Evolutionary conservation across 257 asterid species (phyloP), one percentile per base, ranked within the genome.

Genomic region (Solanum sitiens): DNA sequence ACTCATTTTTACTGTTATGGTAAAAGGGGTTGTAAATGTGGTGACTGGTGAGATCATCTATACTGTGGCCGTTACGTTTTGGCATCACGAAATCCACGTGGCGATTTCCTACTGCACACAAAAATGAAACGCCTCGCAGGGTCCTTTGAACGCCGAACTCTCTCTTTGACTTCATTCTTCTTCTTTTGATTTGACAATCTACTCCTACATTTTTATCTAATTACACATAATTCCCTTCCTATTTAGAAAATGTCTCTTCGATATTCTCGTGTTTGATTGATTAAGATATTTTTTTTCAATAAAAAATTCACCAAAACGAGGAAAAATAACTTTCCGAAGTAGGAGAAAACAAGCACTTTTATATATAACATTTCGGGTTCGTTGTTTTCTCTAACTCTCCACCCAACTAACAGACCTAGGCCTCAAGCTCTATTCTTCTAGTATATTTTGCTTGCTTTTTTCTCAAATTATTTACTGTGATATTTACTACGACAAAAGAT

Each of bases 1-100:
- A 53, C 4, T 53, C 11, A 7, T 53, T 53, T 53, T 53, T 53
- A 53, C 61, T 50, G 21, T 50, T 50, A 2, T 50, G 2, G 61
- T 15, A 50, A 50, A 50, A 50, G 61, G 61, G 3, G 65, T 56
- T 56, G 65, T 65, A 84, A 21, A 53, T 13, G 14, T 85, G 89
- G 80, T 90, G 91, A 92, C 14, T 86, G 91, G 75, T 90, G 91
- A 92, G 25, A 89, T 92, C 92, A 89, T 86, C 90, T 85, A 53
- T 83, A 87, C 76, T 90, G 90, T 86, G 86, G 90, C 95, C 44
- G 94, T 93, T 91, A 90, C 92, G 88, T 87, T 88, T 33, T 89
- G 83, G 84, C 90, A 84, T 90, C 93, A 86, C 87, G 67, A 8
- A 13, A 20, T 72, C 89, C 87, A 47, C 75, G 40, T 76, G 86